phyloP scores from a whole-genome alignment of 495 filamentous ascomycete species.

The Talaromyces thailandensis region DNA sequence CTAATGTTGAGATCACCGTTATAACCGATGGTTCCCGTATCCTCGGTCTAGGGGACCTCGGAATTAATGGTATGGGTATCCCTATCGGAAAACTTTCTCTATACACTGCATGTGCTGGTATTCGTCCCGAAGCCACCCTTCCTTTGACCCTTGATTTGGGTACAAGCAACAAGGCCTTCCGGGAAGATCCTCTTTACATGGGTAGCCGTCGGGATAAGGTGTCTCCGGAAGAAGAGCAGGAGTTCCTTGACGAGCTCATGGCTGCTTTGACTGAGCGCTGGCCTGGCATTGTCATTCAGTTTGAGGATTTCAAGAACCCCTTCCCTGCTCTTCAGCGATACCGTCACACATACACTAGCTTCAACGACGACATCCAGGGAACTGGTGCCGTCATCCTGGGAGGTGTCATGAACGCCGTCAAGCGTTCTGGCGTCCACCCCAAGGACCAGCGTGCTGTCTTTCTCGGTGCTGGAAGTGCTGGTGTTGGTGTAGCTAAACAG shows the following conservation, averaged over 20 bases:
- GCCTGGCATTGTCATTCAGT: slow-evolving; percentile 93
- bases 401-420: slow-evolving; percentile 91
- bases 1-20: slow-evolving; percentile 86
- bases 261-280: slow-evolving; percentile 76
- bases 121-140: slow-evolving; percentile 83
- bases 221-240: slow-evolving; percentile 69
- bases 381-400: slow-evolving; percentile 92
- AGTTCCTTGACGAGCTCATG: slow-evolving; percentile 98
- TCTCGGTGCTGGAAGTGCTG: slow-evolving; percentile 90
- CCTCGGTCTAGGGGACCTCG: slow-evolving; percentile 89
- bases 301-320: slow-evolving; percentile 97
- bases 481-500: slow-evolving; percentile 95
- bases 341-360: slow-evolving; percentile 78
- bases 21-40: slow-evolving; percentile 97
- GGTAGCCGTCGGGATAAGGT: slow-evolving; percentile 79
- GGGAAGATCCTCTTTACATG: slow-evolving; percentile 90
- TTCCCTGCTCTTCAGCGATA: slow-evolving; percentile 92
- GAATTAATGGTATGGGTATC: slow-evolving; percentile 97
- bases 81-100: slow-evolving; percentile 90
- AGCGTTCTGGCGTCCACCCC: slow-evolving; percentile 73
- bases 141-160: slow-evolving; percentile 89
- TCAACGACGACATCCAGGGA: slow-evolving; percentile 98
- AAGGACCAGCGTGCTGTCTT: slow-evolving; percentile 93
- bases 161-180: slow-evolving; percentile 79
- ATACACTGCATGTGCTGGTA: slow-evolving; percentile 94